Evolutionary conservation across 495 filamentous ascomycete species (phyloP), one percentile per base, ranked within the genome.

Genomic region (Penicillium desertorum): DNA sequence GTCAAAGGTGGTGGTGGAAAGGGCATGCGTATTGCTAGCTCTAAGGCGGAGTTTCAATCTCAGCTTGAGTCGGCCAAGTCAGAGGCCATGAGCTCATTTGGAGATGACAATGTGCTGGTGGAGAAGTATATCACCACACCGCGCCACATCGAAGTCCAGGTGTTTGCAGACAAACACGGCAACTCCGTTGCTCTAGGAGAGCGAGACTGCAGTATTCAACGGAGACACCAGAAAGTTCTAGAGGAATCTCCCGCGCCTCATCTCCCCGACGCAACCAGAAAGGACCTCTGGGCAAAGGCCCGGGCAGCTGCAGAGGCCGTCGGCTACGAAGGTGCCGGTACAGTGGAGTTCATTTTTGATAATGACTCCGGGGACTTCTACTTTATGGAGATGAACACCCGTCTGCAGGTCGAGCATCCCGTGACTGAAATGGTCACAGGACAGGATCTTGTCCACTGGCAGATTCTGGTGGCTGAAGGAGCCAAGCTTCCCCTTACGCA

Each of bases 371-470:
- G 88, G 8, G 81, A 92, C 44, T 98, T 98, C 73, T 99, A 90
- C 78, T 99, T 99, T 74, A 98, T 98, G 94, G 94, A 98, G 74
- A 98, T 98, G 94, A 98, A 98, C 74, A 97, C 94, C 0, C 82
- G 94, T 50, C 79, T 98, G 9, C 94, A 98, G 69, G 94, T 98
- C 22, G 94, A 98, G 72, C 94, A 99, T 63, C 95, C 94, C 9
- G 94, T 98, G 20, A 98, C 90, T 3, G 94, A 99, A 73, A 94
- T 92, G 86, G 88, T 98, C 30, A 97, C 92, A 14, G 93, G 92
- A 16, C 88, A 92, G 60, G 94, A 99, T 68, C 79, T 99, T 29
- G 94, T 99, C 14, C 85, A 90, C 59, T 98, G 95, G 95, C 94
- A 99, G 72, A 87, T 99, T 59, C 83, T 92, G 53, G 87, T 98